A percentile compares a stretch with the other conserved stretches of the same genome.
phyloP scores from a whole-genome alignment of 1,139 yeast genomes.

The Blastobotrys illinoisensis region DNA sequence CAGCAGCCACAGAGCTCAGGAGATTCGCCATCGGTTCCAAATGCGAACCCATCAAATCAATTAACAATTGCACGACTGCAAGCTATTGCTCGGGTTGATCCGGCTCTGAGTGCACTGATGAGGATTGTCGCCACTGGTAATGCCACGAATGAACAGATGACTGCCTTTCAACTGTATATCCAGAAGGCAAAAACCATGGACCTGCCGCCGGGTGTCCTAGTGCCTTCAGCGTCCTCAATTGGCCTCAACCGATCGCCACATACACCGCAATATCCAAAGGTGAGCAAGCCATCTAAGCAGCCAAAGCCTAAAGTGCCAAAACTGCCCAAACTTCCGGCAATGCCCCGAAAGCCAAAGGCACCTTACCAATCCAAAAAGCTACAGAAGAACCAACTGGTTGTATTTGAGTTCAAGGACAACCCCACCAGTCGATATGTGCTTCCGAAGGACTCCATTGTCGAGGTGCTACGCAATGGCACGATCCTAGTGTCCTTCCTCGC shows the following conservation, averaged over 20 bases:
- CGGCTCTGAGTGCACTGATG: constrained; percentile 65
- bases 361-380: constrained; percentile 24
- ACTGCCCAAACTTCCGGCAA: constrained; percentile 21
- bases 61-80: constrained; percentile 80
- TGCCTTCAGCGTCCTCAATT: background rate
- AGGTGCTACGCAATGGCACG: constrained; percentile 49
- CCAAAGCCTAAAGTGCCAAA: constrained; percentile 13
- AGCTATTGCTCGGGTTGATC: constrained; percentile 70
- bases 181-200: constrained; percentile 73
- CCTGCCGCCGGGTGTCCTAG: constrained; percentile 29
- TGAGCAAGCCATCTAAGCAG: constrained; percentile 9
- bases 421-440: constrained; percentile 66
- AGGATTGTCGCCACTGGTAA: constrained; percentile 75
- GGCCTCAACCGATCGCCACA: background rate
- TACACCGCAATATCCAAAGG: constrained; percentile 1
- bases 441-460: constrained; percentile 74
- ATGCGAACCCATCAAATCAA: constrained; percentile 45
- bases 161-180: constrained; percentile 74
- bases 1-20: background rate
- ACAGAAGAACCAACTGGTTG: constrained; percentile 60
- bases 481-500: constrained; percentile 60
- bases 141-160: constrained; percentile 65
- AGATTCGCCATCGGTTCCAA: constrained; percentile 11
- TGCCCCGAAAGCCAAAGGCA: constrained; percentile 17
- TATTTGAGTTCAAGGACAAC: constrained; percentile 81